Conservation (phyloP, 1,139 yeast genomes). For the Kodamaea suecica region DNA sequence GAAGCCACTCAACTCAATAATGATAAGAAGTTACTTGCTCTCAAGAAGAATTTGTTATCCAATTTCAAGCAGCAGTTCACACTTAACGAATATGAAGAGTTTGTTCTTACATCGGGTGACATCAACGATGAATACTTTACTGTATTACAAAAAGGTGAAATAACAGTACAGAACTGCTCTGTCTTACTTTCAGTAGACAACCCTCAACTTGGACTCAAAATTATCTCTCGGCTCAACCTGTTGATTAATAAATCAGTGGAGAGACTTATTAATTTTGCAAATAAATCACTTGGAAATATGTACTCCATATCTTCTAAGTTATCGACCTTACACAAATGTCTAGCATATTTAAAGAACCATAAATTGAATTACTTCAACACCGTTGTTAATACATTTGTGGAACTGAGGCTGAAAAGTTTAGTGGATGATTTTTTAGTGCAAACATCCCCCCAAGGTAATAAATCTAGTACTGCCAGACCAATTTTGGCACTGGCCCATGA, state of each 20-base stretch:
- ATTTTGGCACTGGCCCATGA: constrained; percentile 72
- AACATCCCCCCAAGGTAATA: constrained; percentile 10
- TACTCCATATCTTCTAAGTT: constrained; percentile 31
- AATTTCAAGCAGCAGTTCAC: constrained; percentile 67
- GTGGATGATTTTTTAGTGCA: constrained; percentile 61
- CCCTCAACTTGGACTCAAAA: constrained; percentile 66
- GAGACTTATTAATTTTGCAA: constrained; percentile 39
- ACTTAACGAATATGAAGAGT: constrained; percentile 70
- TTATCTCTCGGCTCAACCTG: constrained; percentile 60
- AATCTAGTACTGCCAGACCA: constrained; percentile 34
- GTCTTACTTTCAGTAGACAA: constrained; percentile 65
- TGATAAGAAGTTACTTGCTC: constrained; percentile 39
- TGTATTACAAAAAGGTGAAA: constrained; percentile 58
- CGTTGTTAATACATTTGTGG: constrained; percentile 45
- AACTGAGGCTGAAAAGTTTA: constrained; percentile 53
- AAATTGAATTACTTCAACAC: constrained; percentile 53
- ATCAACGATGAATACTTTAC: constrained; percentile 59
- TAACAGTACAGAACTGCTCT: constrained; percentile 65
- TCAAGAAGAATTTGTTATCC: constrained; percentile 54
- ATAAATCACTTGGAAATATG: constrained; percentile 35
- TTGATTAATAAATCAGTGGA: constrained; percentile 52
- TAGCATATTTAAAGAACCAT: constrained; percentile 25
- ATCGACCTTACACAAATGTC: constrained; percentile 31
- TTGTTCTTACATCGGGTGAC: constrained; percentile 38
- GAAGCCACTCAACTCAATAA: constrained; percentile 41